Base-by-base conservation (phyloP, 108 stramenopile species). In the Skeletonema menzelii region DNA sequence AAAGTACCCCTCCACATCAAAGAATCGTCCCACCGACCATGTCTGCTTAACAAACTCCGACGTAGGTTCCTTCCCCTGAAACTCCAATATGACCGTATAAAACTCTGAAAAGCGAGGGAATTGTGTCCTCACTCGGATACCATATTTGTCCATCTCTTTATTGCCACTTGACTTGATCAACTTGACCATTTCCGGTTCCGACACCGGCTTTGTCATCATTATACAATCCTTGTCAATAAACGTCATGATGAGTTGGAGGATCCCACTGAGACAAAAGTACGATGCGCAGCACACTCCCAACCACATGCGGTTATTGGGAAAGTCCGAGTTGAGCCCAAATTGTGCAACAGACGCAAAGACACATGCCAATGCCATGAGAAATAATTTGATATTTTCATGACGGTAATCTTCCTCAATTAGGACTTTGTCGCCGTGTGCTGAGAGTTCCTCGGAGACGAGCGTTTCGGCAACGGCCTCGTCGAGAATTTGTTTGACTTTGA, bases 401-500 rank as follows among this genome's bases (percentile, higher is more conserved):
- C 76, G 67, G 65, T 94, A 83, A 62, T 97, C 91, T 77, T 97
- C 97, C 19, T 79, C 80, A 49, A 96, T 78, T 44, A 65, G 68
- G 66, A 69, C 83, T 8, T 74, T 70, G 15, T 67, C 65, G 8
- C 76, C 82, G 57, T 78, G 73, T 13, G 81, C 47, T 20, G 86
- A 86, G 35, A 84, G 69, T 65, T 88, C 85, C 40, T 83, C 72
- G 40, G 85, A 72, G 31, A 87, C 87, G 67, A 93, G 80, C 24
- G 88, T 86, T 10, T 79, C 85, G 56, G 94, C 91, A 24, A 94
- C 91, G 44, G 96, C 84, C 64, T 99, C 98, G 61, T 99, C 98
- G 34, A 99, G 85, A 64, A 97, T 89, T 84, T 99, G 98, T 74
- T 97, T 97, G 67, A 99, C 79, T 82, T 99, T 97, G 66, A 99